Base-by-base conservation (phyloP, 106 monocot genomes). In the Dioscorea alata region DNA sequence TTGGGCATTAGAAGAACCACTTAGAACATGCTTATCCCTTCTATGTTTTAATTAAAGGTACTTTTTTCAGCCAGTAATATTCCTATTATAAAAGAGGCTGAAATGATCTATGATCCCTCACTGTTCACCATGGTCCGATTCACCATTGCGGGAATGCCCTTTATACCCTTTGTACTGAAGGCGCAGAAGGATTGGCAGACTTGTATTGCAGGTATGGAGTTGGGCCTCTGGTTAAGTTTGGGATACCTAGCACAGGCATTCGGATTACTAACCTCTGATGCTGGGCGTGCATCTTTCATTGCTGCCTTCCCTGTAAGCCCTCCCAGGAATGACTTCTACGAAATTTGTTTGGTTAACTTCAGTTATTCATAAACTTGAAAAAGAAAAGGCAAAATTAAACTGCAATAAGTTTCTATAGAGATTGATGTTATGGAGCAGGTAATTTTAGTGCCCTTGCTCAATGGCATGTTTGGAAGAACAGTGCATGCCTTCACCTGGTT, bases 51-150 rank as follows among this genome's bases (percentile, higher is more conserved):
- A 42, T 42, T 42, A 10, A 42, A 42, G 42, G 2, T 42, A 3
- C 0, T 42, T 10, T 42, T 73, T 71, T 71, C 80, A 90, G 94
- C 94, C 22, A 94, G 90, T 71, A 79, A 90, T 64, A 87, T 90
- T 79, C 87, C 90, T 6, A 76, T 94, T 66, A 19, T 94, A 49
- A 94, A 94, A 76, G 94, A 94, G 69, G 80, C 85, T 64, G 90
- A 87, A 74, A 76, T 60, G 4, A 64, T 83, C 18, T 69, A 69
- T 20, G 94, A 94, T 61, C 94, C 94, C 74, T 84, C 90, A 53
- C 75, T 85, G 24, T 94, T 94, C 71, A 86, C 71, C 61, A 76
- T 90, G 72, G 83, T 90, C 65, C 78, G 90, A 17, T 94, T 94
- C 71, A 63, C 49, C 24, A 25, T 90, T 13, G 72, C 84, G 8